Conservation (phyloP, 1,284 basidiomycete species). For the Ceratorhiza oryzae-sativae region DNA sequence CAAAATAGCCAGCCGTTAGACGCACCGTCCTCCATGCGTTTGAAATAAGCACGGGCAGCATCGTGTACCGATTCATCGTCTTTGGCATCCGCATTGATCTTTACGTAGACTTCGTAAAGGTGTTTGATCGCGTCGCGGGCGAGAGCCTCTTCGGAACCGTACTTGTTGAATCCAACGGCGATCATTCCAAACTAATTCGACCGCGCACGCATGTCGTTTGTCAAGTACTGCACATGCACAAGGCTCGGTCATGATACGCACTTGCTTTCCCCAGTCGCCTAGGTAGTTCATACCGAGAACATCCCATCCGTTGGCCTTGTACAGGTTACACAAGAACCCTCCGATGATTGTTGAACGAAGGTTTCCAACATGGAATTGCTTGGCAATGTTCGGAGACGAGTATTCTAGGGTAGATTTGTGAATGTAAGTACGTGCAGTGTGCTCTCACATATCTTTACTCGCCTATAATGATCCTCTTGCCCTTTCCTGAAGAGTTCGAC, state of each 20-base stretch:
- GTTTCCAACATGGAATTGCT: constrained; percentile 98
- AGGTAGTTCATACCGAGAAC: constrained; percentile 93
- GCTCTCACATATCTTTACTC: not conserved
- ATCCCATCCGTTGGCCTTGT: constrained; percentile 93
- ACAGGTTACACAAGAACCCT: constrained; percentile 90
- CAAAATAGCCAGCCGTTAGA: not conserved
- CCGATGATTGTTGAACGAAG: constrained; percentile 98
- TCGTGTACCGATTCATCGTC: constrained; percentile 50
- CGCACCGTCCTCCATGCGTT: constrained; percentile 90
- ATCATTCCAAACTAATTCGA: constrained; percentile 77
- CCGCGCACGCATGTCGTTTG: not conserved
- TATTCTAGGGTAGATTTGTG: constrained; percentile 65
- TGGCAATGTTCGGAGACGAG: constrained; percentile 97
- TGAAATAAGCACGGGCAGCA: constrained; percentile 89
- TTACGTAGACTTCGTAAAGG: constrained; percentile 93
- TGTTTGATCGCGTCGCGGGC: constrained; percentile 93
- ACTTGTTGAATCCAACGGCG: constrained; percentile 91
- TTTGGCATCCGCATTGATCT: constrained; percentile 85
- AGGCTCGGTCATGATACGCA: not conserved
- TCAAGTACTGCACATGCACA: not conserved
- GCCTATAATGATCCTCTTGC: constrained; percentile 75
- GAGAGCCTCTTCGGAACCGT: constrained; percentile 85
- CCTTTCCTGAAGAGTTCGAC: constrained; percentile 73
- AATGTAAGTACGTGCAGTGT: not conserved
- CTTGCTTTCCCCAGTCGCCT: constrained; percentile 88